Conservation (phyloP, 2,329 filamentous ascomycete species). For the Tolypocladium ovalisporum region DNA sequence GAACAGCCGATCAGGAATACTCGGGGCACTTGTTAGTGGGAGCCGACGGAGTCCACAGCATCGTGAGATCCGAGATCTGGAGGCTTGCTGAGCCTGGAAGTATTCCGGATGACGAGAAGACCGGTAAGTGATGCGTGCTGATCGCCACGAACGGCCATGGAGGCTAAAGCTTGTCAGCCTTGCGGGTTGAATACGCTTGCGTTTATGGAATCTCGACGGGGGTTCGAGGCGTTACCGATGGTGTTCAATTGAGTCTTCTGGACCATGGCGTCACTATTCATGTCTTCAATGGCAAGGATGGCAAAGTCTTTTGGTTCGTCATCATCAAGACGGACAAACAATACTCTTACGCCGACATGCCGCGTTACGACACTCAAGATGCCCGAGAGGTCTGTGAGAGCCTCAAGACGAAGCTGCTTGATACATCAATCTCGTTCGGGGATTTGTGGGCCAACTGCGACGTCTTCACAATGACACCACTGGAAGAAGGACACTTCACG, state of each 20-base stretch:
- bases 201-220: slow-evolving; percentile 23
- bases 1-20: slow-evolving; percentile 18
- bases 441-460: slow-evolving; percentile 16
- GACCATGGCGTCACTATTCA: slow-evolving; percentile 14
- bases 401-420: background rate
- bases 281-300: slow-evolving; percentile 16
- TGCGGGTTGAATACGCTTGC: slow-evolving; percentile 17
- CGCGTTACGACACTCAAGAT: background rate
- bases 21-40: slow-evolving; percentile 23
- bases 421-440: slow-evolving; percentile 9
- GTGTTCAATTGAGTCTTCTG: slow-evolving; percentile 9
- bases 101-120: slow-evolving; percentile 8
- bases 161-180: background rate
- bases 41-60: slow-evolving; percentile 27
- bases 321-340: slow-evolving; percentile 13
- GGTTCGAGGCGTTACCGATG: slow-evolving; percentile 8
- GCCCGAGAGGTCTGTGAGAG: slow-evolving; percentile 1
- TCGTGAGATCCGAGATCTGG: slow-evolving; percentile 16
- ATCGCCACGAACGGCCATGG: background rate
- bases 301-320: slow-evolving; percentile 23
- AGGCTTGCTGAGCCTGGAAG: slow-evolving; percentile 11
- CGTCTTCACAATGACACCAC: slow-evolving; percentile 16
- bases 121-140: background rate
- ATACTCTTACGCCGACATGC: background rate
- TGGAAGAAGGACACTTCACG: slow-evolving; percentile 20